phyloP scores from a whole-genome alignment of 1,139 yeast species.

The Yamadazyma dushanensis region DNA sequence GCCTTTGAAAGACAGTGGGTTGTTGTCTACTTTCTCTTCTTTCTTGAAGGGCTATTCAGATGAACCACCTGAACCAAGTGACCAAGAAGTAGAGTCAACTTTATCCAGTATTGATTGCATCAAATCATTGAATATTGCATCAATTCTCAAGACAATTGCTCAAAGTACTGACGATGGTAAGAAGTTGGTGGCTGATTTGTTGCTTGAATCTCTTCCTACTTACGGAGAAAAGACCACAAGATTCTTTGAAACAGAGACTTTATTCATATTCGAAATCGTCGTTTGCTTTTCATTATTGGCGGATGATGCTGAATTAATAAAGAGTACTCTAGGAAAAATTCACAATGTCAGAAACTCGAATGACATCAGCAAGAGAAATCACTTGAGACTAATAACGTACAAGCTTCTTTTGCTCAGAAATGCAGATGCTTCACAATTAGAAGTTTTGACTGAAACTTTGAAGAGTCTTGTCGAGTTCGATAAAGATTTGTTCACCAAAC shows the following conservation, averaged over 20 bases:
- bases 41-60: slow-evolving; percentile 86
- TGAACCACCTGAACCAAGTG: slow-evolving; percentile 88
- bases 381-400: slow-evolving; percentile 38
- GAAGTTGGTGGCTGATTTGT: slow-evolving; percentile 20
- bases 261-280: slow-evolving; percentile 56
- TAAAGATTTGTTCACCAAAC: slow-evolving; percentile 41
- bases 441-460: slow-evolving; percentile 16
- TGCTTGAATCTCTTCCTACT: slow-evolving; percentile 33
- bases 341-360: slow-evolving; percentile 14
- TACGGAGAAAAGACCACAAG: slow-evolving; percentile 38
- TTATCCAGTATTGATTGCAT: slow-evolving; percentile 81
- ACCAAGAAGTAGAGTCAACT: slow-evolving; percentile 87
- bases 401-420: slow-evolving; percentile 42
- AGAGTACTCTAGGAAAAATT: slow-evolving; percentile 24
- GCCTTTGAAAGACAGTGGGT: slow-evolving; percentile 65
- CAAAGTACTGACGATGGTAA: slow-evolving; percentile 28
- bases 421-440: slow-evolving; percentile 16
- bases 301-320: slow-evolving; percentile 35
- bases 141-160: slow-evolving; percentile 48
- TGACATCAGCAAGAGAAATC: slow-evolving; percentile 30
- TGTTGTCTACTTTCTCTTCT: slow-evolving; percentile 87
- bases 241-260: slow-evolving; percentile 52
- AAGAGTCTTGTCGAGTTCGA: slow-evolving; percentile 21
- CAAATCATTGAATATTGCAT: slow-evolving; percentile 59
- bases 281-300: slow-evolving; percentile 52